Conservation (phyloP, 192 early-diverging fungal species). For the Geosiphon pyriformis region DNA sequence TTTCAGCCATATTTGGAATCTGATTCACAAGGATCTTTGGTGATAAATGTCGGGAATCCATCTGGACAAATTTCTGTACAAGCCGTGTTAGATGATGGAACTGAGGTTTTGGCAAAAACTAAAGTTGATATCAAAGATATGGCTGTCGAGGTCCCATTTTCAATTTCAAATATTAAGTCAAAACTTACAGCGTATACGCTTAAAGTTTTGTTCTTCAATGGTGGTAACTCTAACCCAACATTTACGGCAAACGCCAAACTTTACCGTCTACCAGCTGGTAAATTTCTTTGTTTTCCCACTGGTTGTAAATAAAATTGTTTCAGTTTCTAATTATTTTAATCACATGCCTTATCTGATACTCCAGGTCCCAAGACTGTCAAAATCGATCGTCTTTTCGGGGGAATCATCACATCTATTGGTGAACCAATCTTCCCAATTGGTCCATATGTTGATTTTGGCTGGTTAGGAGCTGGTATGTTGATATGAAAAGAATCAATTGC, state of each 20-base stretch:
- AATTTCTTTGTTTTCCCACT: not conserved
- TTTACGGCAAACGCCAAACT: not conserved
- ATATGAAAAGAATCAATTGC: no score
- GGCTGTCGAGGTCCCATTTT: slow-evolving; percentile 1
- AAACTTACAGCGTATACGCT: slow-evolving; percentile 8
- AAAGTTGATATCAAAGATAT: not conserved
- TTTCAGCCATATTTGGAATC: slow-evolving; percentile 17
- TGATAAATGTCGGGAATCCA: slow-evolving; percentile 6
- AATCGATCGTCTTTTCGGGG: slow-evolving; percentile 22
- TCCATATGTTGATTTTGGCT: slow-evolving; percentile 22
- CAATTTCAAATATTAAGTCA: not conserved
- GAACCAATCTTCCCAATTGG: slow-evolving; percentile 11
- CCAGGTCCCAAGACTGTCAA: slow-evolving; percentile 25
- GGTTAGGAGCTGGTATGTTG: slow-evolving; percentile 16
- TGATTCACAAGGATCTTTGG: slow-evolving; percentile 8
- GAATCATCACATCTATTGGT: slow-evolving; percentile 14
- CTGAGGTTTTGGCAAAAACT: slow-evolving; percentile 8
- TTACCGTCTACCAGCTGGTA: slow-evolving; percentile 12
- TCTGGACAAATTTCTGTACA: not conserved
- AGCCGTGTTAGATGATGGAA: slow-evolving; percentile 3
- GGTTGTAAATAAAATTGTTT: no score
- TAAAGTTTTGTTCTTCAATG: not conserved
- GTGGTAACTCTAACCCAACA: not conserved
- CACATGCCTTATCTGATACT: not conserved
- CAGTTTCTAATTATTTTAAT: no score